A percentile compares a stretch with the other conserved stretches of the same genome.
phyloP scores from a whole-genome alignment of 116 monocot genomes.

The Posidonia oceanica region DNA sequence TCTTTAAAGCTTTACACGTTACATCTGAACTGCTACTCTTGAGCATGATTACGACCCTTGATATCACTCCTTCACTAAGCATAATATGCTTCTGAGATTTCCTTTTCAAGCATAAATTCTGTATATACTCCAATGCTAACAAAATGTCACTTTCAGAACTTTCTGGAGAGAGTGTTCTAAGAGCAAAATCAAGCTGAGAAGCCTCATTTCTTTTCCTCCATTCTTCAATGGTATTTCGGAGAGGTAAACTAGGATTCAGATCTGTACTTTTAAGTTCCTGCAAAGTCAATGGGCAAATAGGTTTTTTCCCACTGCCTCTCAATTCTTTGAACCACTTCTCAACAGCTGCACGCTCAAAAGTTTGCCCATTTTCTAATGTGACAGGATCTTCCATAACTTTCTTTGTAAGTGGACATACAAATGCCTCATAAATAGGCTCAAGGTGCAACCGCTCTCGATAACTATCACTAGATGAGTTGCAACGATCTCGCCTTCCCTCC shows the following conservation, averaged over 20 bases:
- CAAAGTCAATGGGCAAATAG: slow-evolving; percentile 68
- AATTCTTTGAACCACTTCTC: slow-evolving; percentile 86
- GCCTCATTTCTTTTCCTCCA: slow-evolving; percentile 84
- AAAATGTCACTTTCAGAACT: slow-evolving; percentile 50
- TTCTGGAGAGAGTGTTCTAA: slow-evolving; percentile 33
- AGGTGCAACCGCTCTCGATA: slow-evolving; percentile 33
- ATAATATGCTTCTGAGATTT: slow-evolving; percentile 52
- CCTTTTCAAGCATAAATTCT: slow-evolving; percentile 46
- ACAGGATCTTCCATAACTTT: slow-evolving; percentile 86
- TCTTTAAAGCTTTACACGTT: slow-evolving; percentile 54
- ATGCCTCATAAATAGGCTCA: slow-evolving; percentile 73
- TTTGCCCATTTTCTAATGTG: slow-evolving; percentile 75
- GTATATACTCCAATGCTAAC: slow-evolving; percentile 38
- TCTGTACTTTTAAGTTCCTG: slow-evolving; percentile 50
- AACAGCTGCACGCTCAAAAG: slow-evolving; percentile 87
- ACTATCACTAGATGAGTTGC: slow-evolving; percentile 29
- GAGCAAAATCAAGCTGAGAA: slow-evolving; percentile 51
- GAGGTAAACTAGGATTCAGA: slow-evolving; percentile 63
- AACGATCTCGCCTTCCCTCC: slow-evolving; percentile 19
- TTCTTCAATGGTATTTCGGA: slow-evolving; percentile 75
- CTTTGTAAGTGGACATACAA: slow-evolving; percentile 81
- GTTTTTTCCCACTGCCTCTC: slow-evolving; percentile 45
- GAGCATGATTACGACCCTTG: slow-evolving; percentile 48
- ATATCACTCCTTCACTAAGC: slow-evolving; percentile 47
- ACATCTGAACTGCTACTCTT: slow-evolving; percentile 55